Conservation (phyloP, 768 basidiomycete genomes). For the Leccinum subgranulosum region DNA sequence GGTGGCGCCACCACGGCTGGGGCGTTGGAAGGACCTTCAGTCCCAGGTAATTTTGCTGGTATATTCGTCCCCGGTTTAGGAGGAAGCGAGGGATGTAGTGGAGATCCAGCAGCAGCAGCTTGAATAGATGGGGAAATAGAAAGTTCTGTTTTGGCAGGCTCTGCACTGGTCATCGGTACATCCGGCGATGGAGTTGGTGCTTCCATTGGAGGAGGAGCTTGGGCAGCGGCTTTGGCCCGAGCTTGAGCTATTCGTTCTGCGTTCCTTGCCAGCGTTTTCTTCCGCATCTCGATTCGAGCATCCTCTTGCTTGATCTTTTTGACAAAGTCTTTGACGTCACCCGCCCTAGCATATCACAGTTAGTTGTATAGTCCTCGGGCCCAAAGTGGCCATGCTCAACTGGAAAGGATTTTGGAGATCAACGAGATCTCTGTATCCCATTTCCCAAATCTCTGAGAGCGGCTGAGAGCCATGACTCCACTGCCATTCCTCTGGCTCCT, state of each 20-base stretch:
- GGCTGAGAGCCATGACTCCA: constrained; percentile 66
- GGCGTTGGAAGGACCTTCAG: constrained; percentile 30
- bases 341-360: constrained; percentile 44
- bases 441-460: constrained; percentile 79
- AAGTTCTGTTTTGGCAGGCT: constrained; percentile 22
- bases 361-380: background rate
- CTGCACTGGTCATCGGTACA: constrained; percentile 3
- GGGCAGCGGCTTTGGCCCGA: constrained; percentile 40
- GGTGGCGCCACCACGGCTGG: constrained; percentile 9
- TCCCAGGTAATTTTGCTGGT: constrained; percentile 29
- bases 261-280: constrained; percentile 36
- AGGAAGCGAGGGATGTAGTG: constrained; percentile 68
- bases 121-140: constrained; percentile 1
- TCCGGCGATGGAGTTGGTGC: constrained; percentile 17
- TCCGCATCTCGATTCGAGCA: constrained; percentile 52
- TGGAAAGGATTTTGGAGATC: constrained; percentile 67
- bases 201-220: constrained; percentile 22
- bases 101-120: constrained; percentile 33
- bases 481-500: constrained; percentile 58
- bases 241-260: constrained; percentile 38
- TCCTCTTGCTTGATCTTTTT: constrained; percentile 71
- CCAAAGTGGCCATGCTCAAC: constrained; percentile 39
- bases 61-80: constrained; percentile 57
- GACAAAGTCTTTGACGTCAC: constrained; percentile 71
- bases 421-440: constrained; percentile 64